These are phyloP conservation scores for Epichloe sibirici DNA, from an alignment of 2,329 filamentous ascomycete genomes.

Conservation along the genomic window DNA sequence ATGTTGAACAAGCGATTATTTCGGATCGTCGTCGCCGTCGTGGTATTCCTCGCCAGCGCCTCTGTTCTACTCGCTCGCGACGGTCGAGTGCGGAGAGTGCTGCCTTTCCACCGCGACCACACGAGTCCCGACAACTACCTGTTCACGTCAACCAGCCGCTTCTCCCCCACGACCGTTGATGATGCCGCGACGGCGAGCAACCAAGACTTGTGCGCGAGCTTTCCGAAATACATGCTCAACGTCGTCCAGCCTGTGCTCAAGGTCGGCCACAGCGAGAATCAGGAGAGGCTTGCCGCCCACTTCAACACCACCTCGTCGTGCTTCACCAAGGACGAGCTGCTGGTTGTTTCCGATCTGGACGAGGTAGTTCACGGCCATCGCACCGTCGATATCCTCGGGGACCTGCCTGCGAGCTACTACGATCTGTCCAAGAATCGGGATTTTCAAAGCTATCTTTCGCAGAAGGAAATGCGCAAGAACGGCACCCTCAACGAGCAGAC, in stretches of 20 bases:
- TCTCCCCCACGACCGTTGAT: conserved; percentile 18
- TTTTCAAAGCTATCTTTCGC: conserved; percentile 28
- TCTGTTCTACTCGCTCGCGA: not conserved
- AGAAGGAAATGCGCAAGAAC: conserved; percentile 22
- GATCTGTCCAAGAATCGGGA: conserved; percentile 19
- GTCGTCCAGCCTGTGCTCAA: conserved; percentile 22
- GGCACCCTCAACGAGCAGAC: conserved; percentile 21
- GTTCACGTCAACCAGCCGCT: conserved; percentile 18
- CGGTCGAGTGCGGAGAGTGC: not conserved
- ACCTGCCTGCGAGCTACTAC: conserved; percentile 19
- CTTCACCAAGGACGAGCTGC: conserved; percentile 27
- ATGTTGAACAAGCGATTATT: conserved; percentile 21
- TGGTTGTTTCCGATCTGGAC: conserved; percentile 40
- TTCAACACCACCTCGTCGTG: conserved; percentile 40
- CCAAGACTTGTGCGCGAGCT: conserved; percentile 19
- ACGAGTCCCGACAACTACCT: conserved; percentile 16
- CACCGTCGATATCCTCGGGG: conserved; percentile 30
- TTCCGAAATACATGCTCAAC: conserved; percentile 19
- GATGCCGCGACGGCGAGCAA: conserved; percentile 11
- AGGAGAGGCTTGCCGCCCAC: conserved; percentile 24
- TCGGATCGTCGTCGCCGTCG: conserved; percentile 16
- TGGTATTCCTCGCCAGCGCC: conserved; percentile 13
- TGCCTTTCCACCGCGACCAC: conserved; percentile 12
- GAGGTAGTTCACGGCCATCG: conserved; percentile 30
- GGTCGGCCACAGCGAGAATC: conserved; percentile 18